Percentiles rank a stretch among this genome's conserved stretches.
These are phyloP conservation scores for Nicotiana tabacum DNA, from an alignment of 257 asterid species.

Conservation along the genomic window DNA sequence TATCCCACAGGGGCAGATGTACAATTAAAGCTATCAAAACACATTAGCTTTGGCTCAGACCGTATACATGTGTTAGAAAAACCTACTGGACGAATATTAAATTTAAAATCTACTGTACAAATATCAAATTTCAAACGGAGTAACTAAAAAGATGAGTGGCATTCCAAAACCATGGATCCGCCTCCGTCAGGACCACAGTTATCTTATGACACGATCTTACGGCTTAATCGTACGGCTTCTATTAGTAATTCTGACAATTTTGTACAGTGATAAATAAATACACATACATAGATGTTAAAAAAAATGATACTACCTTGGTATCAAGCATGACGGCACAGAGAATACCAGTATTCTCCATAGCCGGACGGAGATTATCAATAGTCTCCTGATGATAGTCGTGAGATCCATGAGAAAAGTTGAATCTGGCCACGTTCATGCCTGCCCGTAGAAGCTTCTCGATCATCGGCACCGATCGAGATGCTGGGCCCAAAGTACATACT, in stretches of 20 bases:
- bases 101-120: too few relatives aligned
- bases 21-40: too few relatives aligned
- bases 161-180: too few relatives aligned
- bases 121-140: too few relatives aligned
- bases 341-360: constrained; percentile 66
- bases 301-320: constrained; percentile 37
- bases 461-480: constrained; percentile 64
- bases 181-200: too few relatives aligned
- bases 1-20: too few relatives aligned
- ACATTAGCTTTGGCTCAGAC: too few relatives aligned
- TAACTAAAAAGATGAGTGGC: too few relatives aligned
- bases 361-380: constrained; percentile 58
- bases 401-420: constrained; percentile 74
- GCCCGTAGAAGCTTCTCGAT: constrained; percentile 63
- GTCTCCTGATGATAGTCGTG: constrained; percentile 76
- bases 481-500: constrained; percentile 74
- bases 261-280: not conserved
- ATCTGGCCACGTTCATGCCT: constrained; percentile 74
- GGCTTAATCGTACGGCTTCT: too few relatives aligned
- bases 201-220: too few relatives aligned
- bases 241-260: not conserved
- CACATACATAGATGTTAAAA: not conserved
- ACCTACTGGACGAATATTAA: too few relatives aligned
- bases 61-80: too few relatives aligned
- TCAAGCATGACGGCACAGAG: constrained; percentile 79